These are phyloP conservation scores for Auriscalpium microsporum DNA, from an alignment of 768 basidiomycete genomes.

Conservation along the genomic window DNA sequence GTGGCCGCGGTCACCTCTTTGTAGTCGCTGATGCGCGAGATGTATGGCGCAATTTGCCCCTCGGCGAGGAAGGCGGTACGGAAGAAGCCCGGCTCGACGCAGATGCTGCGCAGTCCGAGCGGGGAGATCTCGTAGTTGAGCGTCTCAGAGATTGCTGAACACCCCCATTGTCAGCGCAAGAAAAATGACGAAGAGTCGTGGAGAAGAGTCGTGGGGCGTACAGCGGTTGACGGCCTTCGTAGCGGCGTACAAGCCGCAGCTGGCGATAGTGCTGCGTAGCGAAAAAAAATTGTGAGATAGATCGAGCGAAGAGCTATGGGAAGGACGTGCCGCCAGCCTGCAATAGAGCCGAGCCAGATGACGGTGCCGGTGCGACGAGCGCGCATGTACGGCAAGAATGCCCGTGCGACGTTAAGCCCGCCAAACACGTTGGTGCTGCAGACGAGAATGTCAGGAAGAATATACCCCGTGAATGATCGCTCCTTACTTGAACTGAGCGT, in stretches of 20 bases:
- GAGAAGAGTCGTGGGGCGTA: background rate
- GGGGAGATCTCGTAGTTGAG: too few relatives aligned
- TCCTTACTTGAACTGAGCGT: constrained; percentile 11
- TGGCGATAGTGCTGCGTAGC: too few relatives aligned
- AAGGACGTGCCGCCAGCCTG: constrained; percentile 2
- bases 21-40: constrained; percentile 24
- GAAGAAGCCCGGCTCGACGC: too few relatives aligned
- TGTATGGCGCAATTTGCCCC: constrained; percentile 13
- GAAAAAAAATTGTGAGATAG: too few relatives aligned
- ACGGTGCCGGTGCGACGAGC: constrained; percentile 12
- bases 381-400: constrained; percentile 17
- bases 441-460: background rate
- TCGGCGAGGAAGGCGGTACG: background rate
- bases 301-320: too few relatives aligned
- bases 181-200: background rate
- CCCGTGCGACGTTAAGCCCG: constrained; percentile 13
- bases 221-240: background rate
- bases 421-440: constrained; percentile 16
- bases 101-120: too few relatives aligned
- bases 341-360: constrained; percentile 11
- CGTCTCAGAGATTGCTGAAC: too few relatives aligned
- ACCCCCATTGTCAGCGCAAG: too few relatives aligned
- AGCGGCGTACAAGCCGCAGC: background rate
- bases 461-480: background rate
- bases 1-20: too few relatives aligned